Base-by-base conservation (phyloP, 805 yeast genomes). In the Ogataea naganishii region DNA sequence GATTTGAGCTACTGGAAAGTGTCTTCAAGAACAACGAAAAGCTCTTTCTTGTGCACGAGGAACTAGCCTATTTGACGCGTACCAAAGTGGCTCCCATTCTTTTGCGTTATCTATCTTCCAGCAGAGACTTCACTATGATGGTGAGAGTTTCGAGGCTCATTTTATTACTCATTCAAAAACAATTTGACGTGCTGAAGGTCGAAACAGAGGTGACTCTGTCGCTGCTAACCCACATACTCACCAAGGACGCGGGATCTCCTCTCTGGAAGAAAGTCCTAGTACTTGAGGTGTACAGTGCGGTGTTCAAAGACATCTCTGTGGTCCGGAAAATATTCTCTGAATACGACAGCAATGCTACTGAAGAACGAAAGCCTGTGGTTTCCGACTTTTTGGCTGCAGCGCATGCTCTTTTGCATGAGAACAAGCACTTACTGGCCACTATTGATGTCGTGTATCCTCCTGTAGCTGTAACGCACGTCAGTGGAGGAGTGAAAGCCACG, bases 191-290 rank as follows among this genome's bases (percentile, higher is more conserved):
- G 6, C 54, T 89, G 21, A 79, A 72, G 30, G 68, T 80, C 19
- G 96, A 89, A 51, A 66, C 82, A 16, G 96, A 86, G 45, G 86
- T 85, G 6, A 72, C 88, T 2, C 55, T 89, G 11, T 76, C 94
- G 0, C 60, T 81, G 16, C 53, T 86, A 20, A 82, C 81, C 12
- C 94, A 82, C 47, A 66, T 71, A n/a, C 47, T 83, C n/a, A 63
- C 78, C 1, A 60, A 63, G 20, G 75, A 72, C 5, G 65, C 76
- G 0, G 64, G 66, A 1, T 44, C 69, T 2, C 75, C 78, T 3
- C 34, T 46, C 6, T 89, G 96, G 96, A 83, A 81, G 39, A 73
- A 75, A 36, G 66, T 75, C 2, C 51, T 86, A 10, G 72, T 86
- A 1, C 53, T 85, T 26, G 98, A 89, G 50, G 67, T 84, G 8